Evolutionary conservation across 257 asterid genomes (phyloP).

Genomic region (Linderniella brevidens): DNA sequence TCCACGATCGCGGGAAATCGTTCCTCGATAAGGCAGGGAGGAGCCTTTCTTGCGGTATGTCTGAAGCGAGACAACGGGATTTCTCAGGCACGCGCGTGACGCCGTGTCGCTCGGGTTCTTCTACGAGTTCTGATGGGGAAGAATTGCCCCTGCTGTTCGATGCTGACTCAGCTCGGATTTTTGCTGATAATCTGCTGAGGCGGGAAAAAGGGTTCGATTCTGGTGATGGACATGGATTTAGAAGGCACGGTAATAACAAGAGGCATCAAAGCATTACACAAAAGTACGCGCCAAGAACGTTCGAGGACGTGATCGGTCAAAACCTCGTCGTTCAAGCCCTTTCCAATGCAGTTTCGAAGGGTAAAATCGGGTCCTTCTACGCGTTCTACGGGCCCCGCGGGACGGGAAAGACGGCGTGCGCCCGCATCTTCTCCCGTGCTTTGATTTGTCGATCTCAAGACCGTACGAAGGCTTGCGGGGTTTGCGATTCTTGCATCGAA

Average conservation of each 20-base stretch:
- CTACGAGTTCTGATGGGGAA: slow-evolving; percentile 55
- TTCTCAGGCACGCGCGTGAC: slow-evolving; percentile 31
- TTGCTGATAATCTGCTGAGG: slow-evolving; percentile 61
- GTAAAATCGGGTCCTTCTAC: slow-evolving; percentile 70
- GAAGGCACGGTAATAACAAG: slow-evolving; percentile 17
- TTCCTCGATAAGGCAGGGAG: slow-evolving; percentile 84
- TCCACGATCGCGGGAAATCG: slow-evolving; percentile 79
- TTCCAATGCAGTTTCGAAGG: slow-evolving; percentile 52
- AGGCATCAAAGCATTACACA: slow-evolving; percentile 85
- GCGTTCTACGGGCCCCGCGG: slow-evolving; percentile 92
- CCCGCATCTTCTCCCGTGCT: slow-evolving; percentile 74
- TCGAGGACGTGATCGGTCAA: slow-evolving; percentile 84
- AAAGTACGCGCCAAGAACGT: slow-evolving; percentile 72
- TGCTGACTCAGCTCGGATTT: slow-evolving; percentile 57
- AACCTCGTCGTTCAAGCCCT: slow-evolving; percentile 80
- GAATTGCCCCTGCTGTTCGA: slow-evolving; percentile 74
- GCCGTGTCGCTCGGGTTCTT: slow-evolving; percentile 52
- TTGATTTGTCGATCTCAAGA: slow-evolving; percentile 73
- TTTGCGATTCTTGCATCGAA: slow-evolving; percentile 52
- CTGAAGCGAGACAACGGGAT: slow-evolving; percentile 54
- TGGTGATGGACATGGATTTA: slow-evolving; percentile 22
- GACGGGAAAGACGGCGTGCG: slow-evolving; percentile 90
- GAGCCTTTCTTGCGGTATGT: slow-evolving; percentile 82
- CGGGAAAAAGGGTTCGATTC: slow-evolving; percentile 56
- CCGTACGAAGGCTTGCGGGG: slow-evolving; percentile 71